These are phyloP conservation scores for Rhodofomes roseus DNA, from an alignment of 1,284 basidiomycete species.

Conservation along the genomic window DNA sequence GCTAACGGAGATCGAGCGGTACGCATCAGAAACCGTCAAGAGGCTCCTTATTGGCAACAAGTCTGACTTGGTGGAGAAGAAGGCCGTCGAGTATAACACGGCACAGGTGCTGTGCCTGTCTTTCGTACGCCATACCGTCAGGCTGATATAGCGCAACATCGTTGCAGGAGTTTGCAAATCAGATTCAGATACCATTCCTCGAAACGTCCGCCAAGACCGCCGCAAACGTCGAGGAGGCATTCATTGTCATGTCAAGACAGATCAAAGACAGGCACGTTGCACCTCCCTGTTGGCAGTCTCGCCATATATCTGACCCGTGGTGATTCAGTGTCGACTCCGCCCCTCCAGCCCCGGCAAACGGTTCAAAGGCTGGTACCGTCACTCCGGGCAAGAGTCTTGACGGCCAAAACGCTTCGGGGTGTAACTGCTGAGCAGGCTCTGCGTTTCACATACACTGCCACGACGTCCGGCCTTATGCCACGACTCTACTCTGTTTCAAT, in stretches of 20 bases:
- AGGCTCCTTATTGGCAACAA: conserved; percentile 98
- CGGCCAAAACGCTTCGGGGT: conserved; percentile 19
- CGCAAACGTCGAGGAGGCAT: conserved; percentile 98
- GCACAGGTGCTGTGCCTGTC: conserved; percentile 68
- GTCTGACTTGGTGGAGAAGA: conserved; percentile 94
- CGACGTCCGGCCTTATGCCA: background rate
- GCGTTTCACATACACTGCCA: too few relatives aligned
- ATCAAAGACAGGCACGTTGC: conserved; percentile 84
- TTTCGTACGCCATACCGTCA: background rate
- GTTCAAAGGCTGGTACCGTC: conserved; percentile 23
- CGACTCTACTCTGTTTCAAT: background rate
- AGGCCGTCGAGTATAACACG: conserved; percentile 94
- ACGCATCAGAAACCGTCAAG: conserved; percentile 98
- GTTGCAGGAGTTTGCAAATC: conserved; percentile 86
- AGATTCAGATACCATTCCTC: conserved; percentile 91
- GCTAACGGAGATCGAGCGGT: conserved; percentile 99
- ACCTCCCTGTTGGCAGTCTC: background rate
- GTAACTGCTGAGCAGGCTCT: conserved; percentile 20
- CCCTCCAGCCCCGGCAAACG: conserved; percentile 19
- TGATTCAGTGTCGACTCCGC: conserved; percentile 21
- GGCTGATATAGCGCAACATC: background rate
- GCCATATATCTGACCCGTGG: background rate
- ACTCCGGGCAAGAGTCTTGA: conserved; percentile 25
- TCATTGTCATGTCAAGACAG: conserved; percentile 98
- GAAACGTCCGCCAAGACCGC: conserved; percentile 99